Percentiles rank a stretch among this genome's conserved stretches.
Conservation (phyloP, 768 basidiomycete species). For the Sporobolomyces pararoseus region DNA sequence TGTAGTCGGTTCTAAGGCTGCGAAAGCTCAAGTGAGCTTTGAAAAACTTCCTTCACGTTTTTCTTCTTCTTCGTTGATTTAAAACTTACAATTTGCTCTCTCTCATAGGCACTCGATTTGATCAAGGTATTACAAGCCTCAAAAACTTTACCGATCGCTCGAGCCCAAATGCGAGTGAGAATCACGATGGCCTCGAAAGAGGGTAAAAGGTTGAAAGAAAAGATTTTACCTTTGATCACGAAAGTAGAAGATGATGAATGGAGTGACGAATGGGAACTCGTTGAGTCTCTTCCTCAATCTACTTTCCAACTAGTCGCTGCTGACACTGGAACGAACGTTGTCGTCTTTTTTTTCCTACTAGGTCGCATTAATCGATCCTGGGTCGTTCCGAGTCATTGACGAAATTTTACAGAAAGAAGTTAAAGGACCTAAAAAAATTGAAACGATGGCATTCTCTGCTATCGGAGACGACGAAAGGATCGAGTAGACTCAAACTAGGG, state of each 20-base stretch:
- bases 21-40: conserved; percentile 79
- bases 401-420: conserved; percentile 87
- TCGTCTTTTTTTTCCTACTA: conserved; percentile 47
- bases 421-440: conserved; percentile 58
- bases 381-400: conserved; percentile 80
- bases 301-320: too few species aligned
- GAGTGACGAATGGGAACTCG: conserved; percentile 77
- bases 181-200: conserved; percentile 69
- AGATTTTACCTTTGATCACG: conserved; percentile 68
- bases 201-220: conserved; percentile 64
- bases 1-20: conserved; percentile 78
- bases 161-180: conserved; percentile 86
- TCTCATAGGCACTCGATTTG: conserved; percentile 74
- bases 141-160: conserved; percentile 83
- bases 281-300: conserved; percentile 47
- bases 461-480: conserved; percentile 33
- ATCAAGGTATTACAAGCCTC: conserved; percentile 76
- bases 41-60: not conserved
- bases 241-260: conserved; percentile 75
- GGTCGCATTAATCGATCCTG: conserved; percentile 89
- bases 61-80: not conserved
- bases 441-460: conserved; percentile 38
- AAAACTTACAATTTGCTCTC: not conserved
- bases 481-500: too few species aligned
- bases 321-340: not conserved